Percentiles rank a stretch among this genome's conserved stretches.
Conservation (phyloP, 2,329 filamentous ascomycete species). For the Curvularia sp. region DNA sequence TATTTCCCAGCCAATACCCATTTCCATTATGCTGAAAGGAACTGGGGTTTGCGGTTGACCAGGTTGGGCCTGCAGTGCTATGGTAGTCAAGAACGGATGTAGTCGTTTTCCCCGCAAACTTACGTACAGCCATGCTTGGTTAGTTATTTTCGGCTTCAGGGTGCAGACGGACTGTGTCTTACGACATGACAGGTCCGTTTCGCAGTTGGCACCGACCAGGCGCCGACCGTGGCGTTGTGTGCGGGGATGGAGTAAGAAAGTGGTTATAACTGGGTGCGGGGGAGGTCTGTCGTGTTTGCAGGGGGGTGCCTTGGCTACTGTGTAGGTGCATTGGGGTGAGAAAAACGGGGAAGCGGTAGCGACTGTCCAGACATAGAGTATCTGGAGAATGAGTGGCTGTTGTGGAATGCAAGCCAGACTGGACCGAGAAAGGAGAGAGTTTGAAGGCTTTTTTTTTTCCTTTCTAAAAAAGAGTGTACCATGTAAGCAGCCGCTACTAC, state of each 20-base stretch:
- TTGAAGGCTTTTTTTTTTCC: background rate
- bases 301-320: slow-evolving; percentile 2
- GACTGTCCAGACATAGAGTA: slow-evolving; percentile 3
- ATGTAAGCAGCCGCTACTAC: slow-evolving; percentile 1
- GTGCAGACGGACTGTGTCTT: slow-evolving; percentile 38
- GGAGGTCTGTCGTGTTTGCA: slow-evolving; percentile 20
- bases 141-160: slow-evolving; percentile 38
- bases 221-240: slow-evolving; percentile 3
- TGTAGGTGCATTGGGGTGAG: slow-evolving; percentile 1
- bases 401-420: slow-evolving; percentile 24
- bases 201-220: slow-evolving; percentile 11
- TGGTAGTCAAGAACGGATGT: slow-evolving; percentile 13
- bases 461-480: background rate
- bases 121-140: slow-evolving; percentile 34
- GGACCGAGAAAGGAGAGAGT: background rate
- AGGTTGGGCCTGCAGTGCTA: slow-evolving; percentile 12
- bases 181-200: slow-evolving; percentile 23
- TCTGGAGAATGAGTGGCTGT: slow-evolving; percentile 26
- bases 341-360: background rate
- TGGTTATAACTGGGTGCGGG: slow-evolving; percentile 12
- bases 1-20: slow-evolving; percentile 7
- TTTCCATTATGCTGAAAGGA: slow-evolving; percentile 2
- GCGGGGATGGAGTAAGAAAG: slow-evolving; percentile 6
- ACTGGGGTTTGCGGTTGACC: slow-evolving; percentile 5
- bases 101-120: slow-evolving; percentile 33